Percentiles rank a stretch among this genome's conserved stretches.
Conservation (phyloP, 768 basidiomycete species). For the Tylopilus intermedius region DNA sequence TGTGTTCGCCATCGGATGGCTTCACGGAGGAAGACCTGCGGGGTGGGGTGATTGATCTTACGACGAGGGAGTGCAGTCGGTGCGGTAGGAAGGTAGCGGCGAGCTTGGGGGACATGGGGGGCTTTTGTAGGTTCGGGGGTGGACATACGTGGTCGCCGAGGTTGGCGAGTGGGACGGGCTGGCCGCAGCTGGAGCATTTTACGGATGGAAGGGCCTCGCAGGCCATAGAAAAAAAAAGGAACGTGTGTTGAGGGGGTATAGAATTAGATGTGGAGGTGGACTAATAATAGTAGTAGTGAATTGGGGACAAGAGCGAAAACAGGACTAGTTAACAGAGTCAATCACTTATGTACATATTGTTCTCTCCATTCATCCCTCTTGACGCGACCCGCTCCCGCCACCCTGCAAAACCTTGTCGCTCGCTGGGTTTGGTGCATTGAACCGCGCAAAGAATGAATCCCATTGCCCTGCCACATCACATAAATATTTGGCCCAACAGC, state of each 20-base stretch:
- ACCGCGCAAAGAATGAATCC: conserved; percentile 75
- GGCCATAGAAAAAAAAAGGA: conserved; percentile 23
- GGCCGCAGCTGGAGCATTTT: conserved; percentile 77
- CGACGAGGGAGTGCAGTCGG: conserved; percentile 45
- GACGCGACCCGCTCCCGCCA: background rate
- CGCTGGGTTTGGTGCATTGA: conserved; percentile 25
- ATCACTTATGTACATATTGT: conserved; percentile 17
- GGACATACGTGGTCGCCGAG: conserved; percentile 78
- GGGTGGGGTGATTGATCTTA: conserved; percentile 15
- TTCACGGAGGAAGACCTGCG: conserved; percentile 7
- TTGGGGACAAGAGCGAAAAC: background rate
- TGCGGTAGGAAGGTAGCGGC: conserved; percentile 44
- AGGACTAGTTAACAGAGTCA: background rate
- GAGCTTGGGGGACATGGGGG: conserved; percentile 31
- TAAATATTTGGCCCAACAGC: conserved; percentile 1
- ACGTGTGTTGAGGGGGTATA: conserved; percentile 21
- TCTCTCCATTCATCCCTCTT: background rate
- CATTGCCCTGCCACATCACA: conserved; percentile 55
- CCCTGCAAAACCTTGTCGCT: conserved; percentile 2
- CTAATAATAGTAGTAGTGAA: conserved; percentile 3
- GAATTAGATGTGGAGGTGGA: conserved; percentile 18
- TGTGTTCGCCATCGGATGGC: conserved; percentile 3
- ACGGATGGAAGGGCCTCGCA: conserved; percentile 69
- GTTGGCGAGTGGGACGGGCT: conserved; percentile 63
- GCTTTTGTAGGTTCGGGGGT: conserved; percentile 33